These are phyloP conservation scores for Chamaecrista fasciculata DNA, from an alignment of 306 rosid genomes.

Conservation along the genomic window DNA sequence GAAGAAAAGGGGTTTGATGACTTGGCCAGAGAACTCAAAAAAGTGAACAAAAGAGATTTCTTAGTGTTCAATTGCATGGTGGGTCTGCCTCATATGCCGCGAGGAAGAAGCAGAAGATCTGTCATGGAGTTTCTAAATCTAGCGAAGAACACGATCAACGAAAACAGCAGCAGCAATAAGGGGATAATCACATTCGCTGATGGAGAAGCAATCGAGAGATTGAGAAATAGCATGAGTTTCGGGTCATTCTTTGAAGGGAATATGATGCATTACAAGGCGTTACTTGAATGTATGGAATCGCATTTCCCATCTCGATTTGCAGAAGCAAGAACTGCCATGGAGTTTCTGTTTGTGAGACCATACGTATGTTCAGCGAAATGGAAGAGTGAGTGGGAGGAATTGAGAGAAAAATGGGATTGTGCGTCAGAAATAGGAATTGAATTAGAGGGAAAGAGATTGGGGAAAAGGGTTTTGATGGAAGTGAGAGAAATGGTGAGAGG, in stretches of 20 bases:
- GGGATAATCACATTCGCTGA: constrained; percentile 50
- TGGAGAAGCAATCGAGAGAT: constrained; percentile 36
- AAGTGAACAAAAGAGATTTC: constrained; percentile 31
- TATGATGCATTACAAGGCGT: constrained; percentile 44
- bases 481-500: constrained; percentile 39
- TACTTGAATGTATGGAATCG: constrained; percentile 45
- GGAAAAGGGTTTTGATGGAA: constrained; percentile 44
- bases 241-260: constrained; percentile 41
- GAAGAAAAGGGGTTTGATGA: constrained; percentile 39
- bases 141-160: constrained; percentile 37
- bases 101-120: constrained; percentile 37
- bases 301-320: constrained; percentile 35
- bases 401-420: constrained; percentile 17
- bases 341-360: constrained; percentile 42
- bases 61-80: constrained; percentile 47
- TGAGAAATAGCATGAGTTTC: constrained; percentile 32
- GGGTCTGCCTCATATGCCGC: constrained; percentile 45
- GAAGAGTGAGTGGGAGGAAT: constrained; percentile 39
- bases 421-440: constrained; percentile 17
- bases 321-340: constrained; percentile 49
- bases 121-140: constrained; percentile 41
- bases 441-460: constrained; percentile 28
- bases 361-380: constrained; percentile 35
- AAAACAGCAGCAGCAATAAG: constrained; percentile 11
- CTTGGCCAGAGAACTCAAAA: constrained; percentile 37